phyloP scores from a whole-genome alignment of 1,139 yeast genomes.

The Yarrowia galli region DNA sequence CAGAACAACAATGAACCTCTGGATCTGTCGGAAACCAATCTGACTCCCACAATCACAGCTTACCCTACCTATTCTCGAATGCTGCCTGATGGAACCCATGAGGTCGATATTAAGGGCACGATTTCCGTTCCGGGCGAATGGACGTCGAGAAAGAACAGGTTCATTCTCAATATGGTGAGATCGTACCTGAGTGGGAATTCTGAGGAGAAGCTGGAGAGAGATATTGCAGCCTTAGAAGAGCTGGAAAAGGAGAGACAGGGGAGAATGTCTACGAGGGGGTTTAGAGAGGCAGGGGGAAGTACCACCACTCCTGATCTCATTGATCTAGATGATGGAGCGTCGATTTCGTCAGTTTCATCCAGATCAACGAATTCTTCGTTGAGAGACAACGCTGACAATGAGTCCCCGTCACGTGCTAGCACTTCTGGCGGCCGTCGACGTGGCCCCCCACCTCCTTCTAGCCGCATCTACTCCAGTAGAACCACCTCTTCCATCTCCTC shows the following conservation, averaged over 20 bases:
- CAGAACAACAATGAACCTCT: constrained; percentile 24
- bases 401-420: constrained; percentile 6
- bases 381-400: background rate
- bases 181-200: constrained; percentile 57
- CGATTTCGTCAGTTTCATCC: background rate
- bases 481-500: background rate
- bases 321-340: constrained; percentile 11
- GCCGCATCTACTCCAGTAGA: constrained; percentile 8
- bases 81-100: constrained; percentile 48
- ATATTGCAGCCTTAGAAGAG: constrained; percentile 19
- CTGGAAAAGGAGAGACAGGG: constrained; percentile 7
- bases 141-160: constrained; percentile 69
- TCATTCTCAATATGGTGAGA: constrained; percentile 72
- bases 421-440: background rate
- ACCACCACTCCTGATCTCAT: constrained; percentile 8
- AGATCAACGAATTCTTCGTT: background rate
- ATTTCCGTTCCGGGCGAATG: constrained; percentile 73
- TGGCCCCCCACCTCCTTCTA: constrained; percentile 16
- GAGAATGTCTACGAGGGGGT: constrained; percentile 2
- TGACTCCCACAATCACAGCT: constrained; percentile 47
- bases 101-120: constrained; percentile 77
- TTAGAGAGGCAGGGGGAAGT: background rate
- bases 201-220: constrained; percentile 16
- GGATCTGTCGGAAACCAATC: constrained; percentile 18
- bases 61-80: constrained; percentile 72